Conservation (phyloP, 495 filamentous ascomycete genomes). For the Achaetomiella virescens region DNA sequence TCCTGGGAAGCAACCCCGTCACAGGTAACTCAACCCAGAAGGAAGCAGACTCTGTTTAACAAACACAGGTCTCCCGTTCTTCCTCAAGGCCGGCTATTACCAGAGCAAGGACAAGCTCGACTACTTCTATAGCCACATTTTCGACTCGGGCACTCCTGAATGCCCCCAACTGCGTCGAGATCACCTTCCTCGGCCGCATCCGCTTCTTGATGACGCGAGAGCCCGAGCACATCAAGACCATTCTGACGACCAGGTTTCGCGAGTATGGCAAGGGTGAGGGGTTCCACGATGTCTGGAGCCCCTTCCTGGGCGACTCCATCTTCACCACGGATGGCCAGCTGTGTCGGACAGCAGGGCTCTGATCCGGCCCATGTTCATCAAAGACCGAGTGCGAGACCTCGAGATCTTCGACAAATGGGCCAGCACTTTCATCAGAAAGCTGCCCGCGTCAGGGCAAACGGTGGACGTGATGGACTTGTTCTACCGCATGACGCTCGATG, state of each 20-base stretch:
- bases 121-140: constrained; percentile 29
- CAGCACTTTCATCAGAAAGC: constrained; percentile 34
- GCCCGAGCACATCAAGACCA: constrained; percentile 52
- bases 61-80: constrained; percentile 14
- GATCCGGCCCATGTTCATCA: constrained; percentile 54
- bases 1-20: constrained; percentile 23
- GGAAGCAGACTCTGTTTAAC: neutral
- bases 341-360: constrained; percentile 48
- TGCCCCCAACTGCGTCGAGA: constrained; percentile 37
- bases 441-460: constrained; percentile 35
- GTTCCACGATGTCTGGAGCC: constrained; percentile 46
- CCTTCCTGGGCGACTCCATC: constrained; percentile 53
- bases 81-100: constrained; percentile 13
- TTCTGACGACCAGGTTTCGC: constrained; percentile 50
- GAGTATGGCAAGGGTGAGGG: constrained; percentile 50
- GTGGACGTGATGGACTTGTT: constrained; percentile 50
- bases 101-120: constrained; percentile 31
- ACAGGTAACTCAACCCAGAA: constrained; percentile 8
- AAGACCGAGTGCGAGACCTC: constrained; percentile 40
- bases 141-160: constrained; percentile 25
- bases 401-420: constrained; percentile 49
- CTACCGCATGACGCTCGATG: constrained; percentile 51
- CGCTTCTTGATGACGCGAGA: constrained; percentile 47
- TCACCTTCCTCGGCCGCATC: constrained; percentile 25
- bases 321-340: constrained; percentile 52